Conservation (phyloP, 352 stramenopile genomes). For the Globisporangium recalcitrans region DNA sequence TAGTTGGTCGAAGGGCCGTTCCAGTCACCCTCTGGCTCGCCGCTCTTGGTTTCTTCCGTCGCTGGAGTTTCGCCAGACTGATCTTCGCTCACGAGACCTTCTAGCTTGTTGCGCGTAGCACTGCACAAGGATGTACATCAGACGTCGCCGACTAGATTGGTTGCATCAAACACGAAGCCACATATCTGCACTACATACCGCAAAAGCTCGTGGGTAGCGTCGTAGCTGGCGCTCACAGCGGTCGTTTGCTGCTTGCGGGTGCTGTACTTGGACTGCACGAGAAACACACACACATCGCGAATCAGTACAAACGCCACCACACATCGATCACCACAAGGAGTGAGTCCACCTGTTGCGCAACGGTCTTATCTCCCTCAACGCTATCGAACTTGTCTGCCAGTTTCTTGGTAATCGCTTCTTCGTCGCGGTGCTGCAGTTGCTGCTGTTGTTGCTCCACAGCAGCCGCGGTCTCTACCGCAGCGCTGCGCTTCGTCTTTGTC, state of each 20-base stretch:
- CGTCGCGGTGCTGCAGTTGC: conserved; percentile 2
- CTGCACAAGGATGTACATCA: conserved; percentile 10
- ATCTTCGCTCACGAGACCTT: conserved; percentile 23
- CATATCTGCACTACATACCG: conserved; percentile 15
- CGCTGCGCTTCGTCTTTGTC: conserved; percentile 19
- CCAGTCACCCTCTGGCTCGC: conserved; percentile 26
- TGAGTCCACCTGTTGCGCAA: conserved; percentile 10
- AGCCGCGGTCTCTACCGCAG: conserved; percentile 5
- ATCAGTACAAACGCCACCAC: background rate
- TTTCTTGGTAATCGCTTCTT: background rate
- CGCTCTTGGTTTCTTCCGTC: conserved; percentile 10
- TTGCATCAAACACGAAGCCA: background rate
- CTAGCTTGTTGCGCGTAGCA: conserved; percentile 33
- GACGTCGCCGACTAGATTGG: background rate
- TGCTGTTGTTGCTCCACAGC: conserved; percentile 5
- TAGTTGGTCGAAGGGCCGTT: conserved; percentile 64
- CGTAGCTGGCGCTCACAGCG: conserved; percentile 13
- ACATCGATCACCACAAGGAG: background rate
- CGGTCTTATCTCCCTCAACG: conserved; percentile 9
- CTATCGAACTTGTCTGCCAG: conserved; percentile 1
- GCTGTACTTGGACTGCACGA: conserved; percentile 3
- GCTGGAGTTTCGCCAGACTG: conserved; percentile 3
- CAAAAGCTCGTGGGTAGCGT: conserved; percentile 28
- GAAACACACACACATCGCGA: background rate
- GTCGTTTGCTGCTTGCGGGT: conserved; percentile 8